Evolutionary conservation across 371 early-diverging fungal genomes (phyloP).

Genomic region (Dichotomocladium elegans): DNA sequence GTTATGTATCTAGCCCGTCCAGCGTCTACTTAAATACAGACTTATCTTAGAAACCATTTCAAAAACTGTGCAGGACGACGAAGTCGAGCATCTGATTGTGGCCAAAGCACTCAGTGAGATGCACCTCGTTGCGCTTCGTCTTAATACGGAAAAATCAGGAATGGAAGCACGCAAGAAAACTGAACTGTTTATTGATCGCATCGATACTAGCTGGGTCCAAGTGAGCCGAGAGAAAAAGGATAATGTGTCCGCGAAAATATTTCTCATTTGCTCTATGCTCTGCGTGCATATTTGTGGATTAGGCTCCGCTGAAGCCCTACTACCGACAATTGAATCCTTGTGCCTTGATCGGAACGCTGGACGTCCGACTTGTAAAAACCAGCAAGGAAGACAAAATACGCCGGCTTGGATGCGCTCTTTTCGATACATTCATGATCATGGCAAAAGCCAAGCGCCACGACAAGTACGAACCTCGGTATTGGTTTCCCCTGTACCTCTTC

Average conservation of each 20-base stretch:
- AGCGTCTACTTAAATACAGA: constrained; percentile 37
- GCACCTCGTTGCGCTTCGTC: constrained; percentile 21
- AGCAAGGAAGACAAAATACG: constrained; percentile 22
- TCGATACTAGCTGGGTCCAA: too few relatives aligned
- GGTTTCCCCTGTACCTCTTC: constrained; percentile 54
- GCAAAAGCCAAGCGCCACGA: constrained; percentile 46
- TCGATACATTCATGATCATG: constrained; percentile 50
- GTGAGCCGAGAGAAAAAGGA: too few relatives aligned
- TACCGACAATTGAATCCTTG: too few relatives aligned
- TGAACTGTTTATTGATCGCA: constrained; percentile 26
- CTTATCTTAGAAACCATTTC: constrained; percentile 32
- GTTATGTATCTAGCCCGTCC: constrained; percentile 30
- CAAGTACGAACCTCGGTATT: constrained; percentile 48
- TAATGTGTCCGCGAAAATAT: too few relatives aligned
- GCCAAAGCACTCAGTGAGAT: constrained; percentile 25
- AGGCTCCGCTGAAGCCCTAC: too few relatives aligned
- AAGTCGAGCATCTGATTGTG: constrained; percentile 23
- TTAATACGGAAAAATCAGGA: constrained; percentile 28
- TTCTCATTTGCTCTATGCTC: too few relatives aligned
- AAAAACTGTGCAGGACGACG: constrained; percentile 26
- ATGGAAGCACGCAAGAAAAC: constrained; percentile 36
- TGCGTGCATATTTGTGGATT: too few relatives aligned
- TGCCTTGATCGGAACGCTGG: constrained; percentile 36
- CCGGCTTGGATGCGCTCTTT: constrained; percentile 48
- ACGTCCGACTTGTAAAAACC: constrained; percentile 22